Evolutionary conservation across 495 filamentous ascomycete species (phyloP).

Genomic region (Sabuloglossum arenarium): DNA sequence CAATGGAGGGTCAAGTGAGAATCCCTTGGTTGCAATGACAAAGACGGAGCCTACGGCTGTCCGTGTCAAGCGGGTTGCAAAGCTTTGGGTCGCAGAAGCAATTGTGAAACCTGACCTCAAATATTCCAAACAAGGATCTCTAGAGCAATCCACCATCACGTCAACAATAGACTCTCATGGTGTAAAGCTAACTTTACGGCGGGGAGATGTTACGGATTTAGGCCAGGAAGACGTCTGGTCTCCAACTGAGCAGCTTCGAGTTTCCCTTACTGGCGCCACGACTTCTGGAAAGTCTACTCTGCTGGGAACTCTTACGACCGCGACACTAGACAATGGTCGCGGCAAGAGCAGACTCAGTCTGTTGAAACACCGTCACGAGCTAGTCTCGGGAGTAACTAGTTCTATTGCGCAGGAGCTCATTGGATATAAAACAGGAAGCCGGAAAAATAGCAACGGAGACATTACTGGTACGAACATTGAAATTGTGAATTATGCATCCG

Average conservation of each 20-base stretch:
- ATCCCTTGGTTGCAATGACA: neutral
- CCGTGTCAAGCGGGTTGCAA: constrained; percentile 20
- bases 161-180: neutral
- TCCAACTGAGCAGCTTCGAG: constrained; percentile 54
- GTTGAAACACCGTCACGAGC: constrained; percentile 86
- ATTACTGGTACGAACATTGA: constrained; percentile 13
- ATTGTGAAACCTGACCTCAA: constrained; percentile 40
- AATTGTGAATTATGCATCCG: constrained; percentile 71
- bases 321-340: constrained; percentile 74
- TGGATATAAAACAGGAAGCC: constrained; percentile 35
- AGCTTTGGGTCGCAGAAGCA: constrained; percentile 80
- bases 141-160: neutral
- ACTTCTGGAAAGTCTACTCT: constrained; percentile 89
- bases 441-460: constrained; percentile 5
- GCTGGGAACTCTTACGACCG: constrained; percentile 70
- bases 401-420: constrained; percentile 85
- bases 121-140: neutral
- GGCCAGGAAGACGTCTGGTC: neutral
- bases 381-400: constrained; percentile 76
- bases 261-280: constrained; percentile 77
- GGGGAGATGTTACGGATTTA: too few species aligned
- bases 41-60: neutral
- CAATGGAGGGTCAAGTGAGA: constrained; percentile 4
- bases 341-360: constrained; percentile 74
- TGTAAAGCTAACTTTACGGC: neutral